Conservation (phyloP, 139 green algal genomes). For the Pleodorina starrii region DNA sequence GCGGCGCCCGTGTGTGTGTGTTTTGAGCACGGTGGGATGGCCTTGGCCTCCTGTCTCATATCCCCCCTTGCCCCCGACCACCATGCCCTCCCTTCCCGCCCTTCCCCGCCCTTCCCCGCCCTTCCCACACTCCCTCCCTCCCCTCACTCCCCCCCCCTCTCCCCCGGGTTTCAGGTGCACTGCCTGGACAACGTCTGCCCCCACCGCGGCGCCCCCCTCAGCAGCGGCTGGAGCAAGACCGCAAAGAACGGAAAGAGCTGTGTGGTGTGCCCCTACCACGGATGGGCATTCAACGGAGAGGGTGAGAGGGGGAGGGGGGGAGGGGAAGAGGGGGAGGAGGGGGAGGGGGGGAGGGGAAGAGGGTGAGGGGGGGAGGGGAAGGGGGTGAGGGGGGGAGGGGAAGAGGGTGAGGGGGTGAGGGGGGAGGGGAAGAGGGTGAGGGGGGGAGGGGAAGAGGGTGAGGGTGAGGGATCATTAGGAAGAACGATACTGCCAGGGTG, state of each 20-base stretch:
- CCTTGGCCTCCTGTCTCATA: not conserved
- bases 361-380: not conserved
- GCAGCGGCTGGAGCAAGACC: constrained; percentile 61
- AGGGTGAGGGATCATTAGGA: not conserved
- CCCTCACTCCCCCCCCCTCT: not conserved
- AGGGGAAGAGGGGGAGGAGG: not conserved
- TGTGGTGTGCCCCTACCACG: constrained; percentile 83
- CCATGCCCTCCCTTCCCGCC: not conserved
- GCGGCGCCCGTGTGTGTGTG: too few relatives aligned
- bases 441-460: not conserved
- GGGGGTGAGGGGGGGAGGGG: too few relatives aligned
- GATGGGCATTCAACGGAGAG: constrained; percentile 85
- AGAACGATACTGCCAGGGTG: not conserved
- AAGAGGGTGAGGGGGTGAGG: not conserved
- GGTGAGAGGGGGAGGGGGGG: constrained; percentile 47
- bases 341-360: not conserved
- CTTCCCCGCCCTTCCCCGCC: not conserved
- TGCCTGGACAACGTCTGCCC: constrained; percentile 86
- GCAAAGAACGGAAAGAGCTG: constrained; percentile 72
- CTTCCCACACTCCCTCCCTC: too few relatives aligned
- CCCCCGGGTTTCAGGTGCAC: constrained; percentile 49
- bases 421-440: not conserved
- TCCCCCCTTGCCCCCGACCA: not conserved
- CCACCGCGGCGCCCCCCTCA: constrained; percentile 77
- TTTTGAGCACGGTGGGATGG: not conserved